phyloP scores from a whole-genome alignment of 331 rosid genomes.

The Rhamnella rubrinervis region DNA sequence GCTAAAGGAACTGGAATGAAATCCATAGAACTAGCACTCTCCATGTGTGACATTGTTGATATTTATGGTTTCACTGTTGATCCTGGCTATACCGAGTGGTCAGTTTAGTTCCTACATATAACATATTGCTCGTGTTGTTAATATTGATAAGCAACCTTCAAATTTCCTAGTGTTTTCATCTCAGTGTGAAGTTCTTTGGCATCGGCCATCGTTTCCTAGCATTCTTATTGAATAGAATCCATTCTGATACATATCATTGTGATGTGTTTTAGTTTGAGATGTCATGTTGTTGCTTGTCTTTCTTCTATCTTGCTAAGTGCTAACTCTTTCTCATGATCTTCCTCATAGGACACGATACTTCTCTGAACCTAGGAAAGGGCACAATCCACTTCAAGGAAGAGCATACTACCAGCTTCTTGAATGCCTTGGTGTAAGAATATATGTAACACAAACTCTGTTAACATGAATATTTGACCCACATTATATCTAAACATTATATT shows the following conservation, averaged over 20 bases:
- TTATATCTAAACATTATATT: constrained; percentile 5
- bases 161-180: constrained; percentile 1
- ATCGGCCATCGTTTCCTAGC: neutral
- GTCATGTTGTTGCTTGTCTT: neutral
- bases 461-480: neutral
- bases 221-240: neutral
- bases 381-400: constrained; percentile 99
- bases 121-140: neutral
- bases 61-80: constrained; percentile 98
- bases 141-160: constrained; percentile 4
- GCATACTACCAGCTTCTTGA: constrained; percentile 96
- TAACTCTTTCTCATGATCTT: constrained; percentile 4
- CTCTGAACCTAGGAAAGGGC: constrained; percentile 92
- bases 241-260: constrained; percentile 14
- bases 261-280: neutral
- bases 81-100: constrained; percentile 99
- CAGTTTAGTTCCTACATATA: constrained; percentile 24
- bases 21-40: constrained; percentile 89
- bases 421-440: constrained; percentile 86
- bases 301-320: constrained; percentile 8
- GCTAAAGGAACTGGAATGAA: constrained; percentile 99
- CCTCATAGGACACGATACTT: constrained; percentile 86
- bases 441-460: neutral
- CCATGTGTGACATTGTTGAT: constrained; percentile 93
- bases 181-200: neutral